Base-by-base conservation (phyloP, 192 early-diverging fungal genomes). In the Haplosporangium gracile region DNA sequence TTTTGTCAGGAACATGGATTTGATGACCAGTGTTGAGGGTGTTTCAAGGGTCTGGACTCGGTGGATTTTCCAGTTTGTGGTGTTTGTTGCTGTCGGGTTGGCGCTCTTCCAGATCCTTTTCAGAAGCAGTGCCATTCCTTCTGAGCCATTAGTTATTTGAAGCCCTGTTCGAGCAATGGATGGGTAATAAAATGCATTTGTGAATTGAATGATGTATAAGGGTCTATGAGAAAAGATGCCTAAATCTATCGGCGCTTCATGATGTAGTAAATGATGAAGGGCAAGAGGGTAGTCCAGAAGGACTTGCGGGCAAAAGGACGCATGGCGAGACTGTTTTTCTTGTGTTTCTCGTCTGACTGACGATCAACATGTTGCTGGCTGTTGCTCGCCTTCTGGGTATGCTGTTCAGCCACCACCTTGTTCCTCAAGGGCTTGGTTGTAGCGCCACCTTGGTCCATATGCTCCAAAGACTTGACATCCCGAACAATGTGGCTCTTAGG, bases 1-100 rank as follows among this genome's bases (percentile, higher is more conserved):
- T 34, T 85, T 85, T 85, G 55, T 65, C 5, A 55, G 82, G 69
- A 85, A 85, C 43, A 72, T 85, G 55, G 82, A 85, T 20, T n/a
- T 85, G 10, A 79, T 85, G 39, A 79, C 77, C 0, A 72, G 74
- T 5, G 78, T 47, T 0, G 72, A 78, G 6, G 82, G 82, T 36
- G 53, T 85, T 2, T 70, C 77, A 7, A 43, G 68, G 34, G 77
- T 85, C 2, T 85, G 82, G 82, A 72, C 57, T 5, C 63, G 82
- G 8, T 85, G 82, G 82, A 76, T 85, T 9, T 15, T 79, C 16
- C 13, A 36, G 13, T 40, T 39, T 65, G 2, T 85, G 5, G n/a
- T 79, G 6, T 79, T 76, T 74, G 20, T 45, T 7, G 82, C 78
- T 26, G 60, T 79, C 5, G 77, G 68, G 13, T 4, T 76, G 26